These are phyloP conservation scores for Puya raimondii DNA, from an alignment of 176 grass and related monocot species.

Conservation along the genomic window DNA sequence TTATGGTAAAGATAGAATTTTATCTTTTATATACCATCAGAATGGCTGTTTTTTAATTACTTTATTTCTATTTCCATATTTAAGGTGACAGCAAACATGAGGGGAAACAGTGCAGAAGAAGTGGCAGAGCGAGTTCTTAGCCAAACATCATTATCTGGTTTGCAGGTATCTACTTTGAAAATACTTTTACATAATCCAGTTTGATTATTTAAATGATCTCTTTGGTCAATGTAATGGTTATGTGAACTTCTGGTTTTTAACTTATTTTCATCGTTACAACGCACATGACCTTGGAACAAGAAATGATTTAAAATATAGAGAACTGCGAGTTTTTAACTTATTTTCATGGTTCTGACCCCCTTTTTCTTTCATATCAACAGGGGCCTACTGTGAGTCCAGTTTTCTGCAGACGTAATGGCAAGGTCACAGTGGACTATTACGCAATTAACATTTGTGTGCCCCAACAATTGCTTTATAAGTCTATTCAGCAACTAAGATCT, in stretches of 20 bases:
- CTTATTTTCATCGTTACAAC: background rate
- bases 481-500: conserved; percentile 84
- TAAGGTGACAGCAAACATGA: conserved; percentile 96
- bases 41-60: conserved; percentile 10
- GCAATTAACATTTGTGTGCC: conserved; percentile 81
- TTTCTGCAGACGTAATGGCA: conserved; percentile 41
- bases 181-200: no score
- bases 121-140: conserved; percentile 82
- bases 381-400: conserved; percentile 93
- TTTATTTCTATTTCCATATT: conserved; percentile 18
- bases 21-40: conserved; percentile 16
- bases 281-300: background rate
- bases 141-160: conserved; percentile 66
- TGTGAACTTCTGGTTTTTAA: background rate
- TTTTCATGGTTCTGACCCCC: background rate
- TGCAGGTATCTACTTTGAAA: conserved; percentile 50
- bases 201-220: background rate
- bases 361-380: conserved; percentile 41
- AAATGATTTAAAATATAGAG: conserved; percentile 12
- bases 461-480: conserved; percentile 79
- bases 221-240: conserved; percentile 2
- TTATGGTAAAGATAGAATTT: conserved; percentile 49
- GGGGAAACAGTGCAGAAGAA: conserved; percentile 73
- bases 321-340: background rate
- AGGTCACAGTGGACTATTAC: conserved; percentile 69